phyloP scores from a whole-genome alignment of 2,329 filamentous ascomycete genomes.

The Daldinia sp. region DNA sequence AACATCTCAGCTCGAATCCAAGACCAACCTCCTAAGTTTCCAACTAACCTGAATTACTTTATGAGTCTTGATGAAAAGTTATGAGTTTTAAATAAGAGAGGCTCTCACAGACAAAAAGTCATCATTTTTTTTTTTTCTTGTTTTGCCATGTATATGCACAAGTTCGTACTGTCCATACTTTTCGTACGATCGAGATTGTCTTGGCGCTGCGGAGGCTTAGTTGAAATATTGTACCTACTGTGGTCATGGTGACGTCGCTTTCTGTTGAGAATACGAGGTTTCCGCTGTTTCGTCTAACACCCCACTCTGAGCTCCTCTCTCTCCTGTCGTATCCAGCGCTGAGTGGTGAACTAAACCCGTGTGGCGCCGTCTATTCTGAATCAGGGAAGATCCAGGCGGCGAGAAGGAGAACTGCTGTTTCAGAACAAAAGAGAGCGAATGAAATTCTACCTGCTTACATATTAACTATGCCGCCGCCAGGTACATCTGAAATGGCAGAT shows the following conservation, averaged over 20 bases:
- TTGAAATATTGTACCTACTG: conserved; percentile 27
- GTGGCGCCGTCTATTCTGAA: conserved; percentile 5
- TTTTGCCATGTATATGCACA: neutral
- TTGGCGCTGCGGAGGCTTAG: conserved; percentile 23
- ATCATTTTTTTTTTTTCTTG: too few species aligned
- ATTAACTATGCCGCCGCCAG: neutral
- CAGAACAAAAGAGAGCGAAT: conserved; percentile 4
- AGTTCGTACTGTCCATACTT: conserved; percentile 6
- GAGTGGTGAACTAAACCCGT: neutral
- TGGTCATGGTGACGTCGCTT: conserved; percentile 40
- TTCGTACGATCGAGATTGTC: conserved; percentile 24
- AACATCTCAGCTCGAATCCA: neutral
- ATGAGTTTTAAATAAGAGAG: neutral
- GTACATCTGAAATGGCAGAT: neutral
- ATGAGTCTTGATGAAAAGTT: neutral
- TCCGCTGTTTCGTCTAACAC: conserved; percentile 28
- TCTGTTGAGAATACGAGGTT: conserved; percentile 43
- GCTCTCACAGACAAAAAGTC: neutral
- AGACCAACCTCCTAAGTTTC: neutral
- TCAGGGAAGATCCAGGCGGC: conserved; percentile 1
- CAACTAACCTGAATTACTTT: neutral
- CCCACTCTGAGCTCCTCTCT: conserved; percentile 26
- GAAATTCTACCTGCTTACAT: neutral
- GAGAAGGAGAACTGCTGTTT: conserved; percentile 7
- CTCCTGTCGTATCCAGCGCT: neutral